Evolutionary conservation across 2,329 filamentous ascomycete species (phyloP).

Genomic region (Hypoxylon sp.): DNA sequence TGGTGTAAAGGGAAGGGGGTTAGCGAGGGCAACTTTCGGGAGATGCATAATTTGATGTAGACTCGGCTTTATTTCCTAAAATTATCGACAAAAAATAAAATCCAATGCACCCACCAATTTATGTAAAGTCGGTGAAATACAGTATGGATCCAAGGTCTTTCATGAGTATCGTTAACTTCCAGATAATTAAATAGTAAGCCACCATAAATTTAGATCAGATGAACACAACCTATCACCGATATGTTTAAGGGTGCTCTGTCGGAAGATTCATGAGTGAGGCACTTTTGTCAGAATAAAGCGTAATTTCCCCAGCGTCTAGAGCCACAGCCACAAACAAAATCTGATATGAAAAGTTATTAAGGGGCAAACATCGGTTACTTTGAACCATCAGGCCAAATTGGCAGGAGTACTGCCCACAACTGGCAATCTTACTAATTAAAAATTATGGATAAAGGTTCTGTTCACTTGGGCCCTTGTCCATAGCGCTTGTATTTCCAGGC

Average conservation of each 20-base stretch:
- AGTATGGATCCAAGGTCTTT: too few relatives aligned
- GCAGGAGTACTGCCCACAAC: neutral
- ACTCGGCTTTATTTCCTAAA: too few relatives aligned
- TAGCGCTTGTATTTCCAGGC: neutral
- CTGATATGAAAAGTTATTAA: neutral
- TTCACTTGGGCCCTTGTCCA: neutral
- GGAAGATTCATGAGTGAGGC: too few relatives aligned
- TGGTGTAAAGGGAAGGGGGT: neutral
- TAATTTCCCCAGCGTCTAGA: neutral
- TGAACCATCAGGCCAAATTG: neutral
- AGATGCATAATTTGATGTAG: too few relatives aligned
- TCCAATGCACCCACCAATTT: too few relatives aligned
- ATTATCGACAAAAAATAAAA: too few relatives aligned
- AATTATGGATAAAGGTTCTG: neutral
- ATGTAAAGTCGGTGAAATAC: too few relatives aligned
- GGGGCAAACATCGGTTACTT: neutral
- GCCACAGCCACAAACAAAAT: neutral
- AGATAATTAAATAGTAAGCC: neutral
- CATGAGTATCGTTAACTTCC: too few relatives aligned
- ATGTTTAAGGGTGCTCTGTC: neutral
- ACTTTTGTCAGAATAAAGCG: neutral
- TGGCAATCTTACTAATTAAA: neutral
- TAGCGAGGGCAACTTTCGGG: neutral
- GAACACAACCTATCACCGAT: neutral
- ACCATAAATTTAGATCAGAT: neutral